Base-by-base conservation (phyloP, 2,329 filamentous ascomycete species). In the Cadophora sp. region DNA sequence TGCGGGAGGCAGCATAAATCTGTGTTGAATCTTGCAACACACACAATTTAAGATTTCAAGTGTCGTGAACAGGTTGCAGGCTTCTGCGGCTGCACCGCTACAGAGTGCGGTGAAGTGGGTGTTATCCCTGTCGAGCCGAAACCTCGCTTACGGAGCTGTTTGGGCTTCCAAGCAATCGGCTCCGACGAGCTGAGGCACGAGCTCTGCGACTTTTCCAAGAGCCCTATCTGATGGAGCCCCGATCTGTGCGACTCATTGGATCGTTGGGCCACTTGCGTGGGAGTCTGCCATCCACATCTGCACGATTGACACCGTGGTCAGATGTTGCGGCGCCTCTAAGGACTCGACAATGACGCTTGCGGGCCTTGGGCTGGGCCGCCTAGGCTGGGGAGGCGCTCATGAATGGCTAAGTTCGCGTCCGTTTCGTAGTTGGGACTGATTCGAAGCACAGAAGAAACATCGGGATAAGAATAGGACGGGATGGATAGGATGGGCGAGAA, bases 301-400 rank as follows among this genome's bases (percentile, higher is more conserved):
- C 72, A 72, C 60, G 67, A 68, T 71, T 72, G 69, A 71, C 72
- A 73, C 65, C 29, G 48, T 67, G 65, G 71, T 72, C 67, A 70
- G 70, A 73, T 67, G 65, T 62, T 71, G 71, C 64, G 59, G 64
- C 62, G 46, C 55, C 34, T 24, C 34, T 31, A 19, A 24, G 19
- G 16, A 37, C 53, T 37, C 8, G 53, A 58, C 19, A 34, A 22
- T 14, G 29, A 58, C 53, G 19, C 53, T 58, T 58, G 51, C 14
- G 27, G 29, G n/a, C 16, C 26, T 51, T 53, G 46, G 43, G 12
- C 50, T n/a, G 24, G 26, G 53, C 26, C 14, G 31, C 50, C 50
- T 22, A 56, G 29, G 40, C 60, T 46, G n/a, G 26, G 11, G 46
- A 24, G 31, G 40, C 37, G 29, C 50, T 50, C 60, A 2, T 64